A percentile compares a stretch with the other conserved stretches of the same genome.
Conservation (phyloP, 352 stramenopile genomes). For the Halophytophthora batemanensis region DNA sequence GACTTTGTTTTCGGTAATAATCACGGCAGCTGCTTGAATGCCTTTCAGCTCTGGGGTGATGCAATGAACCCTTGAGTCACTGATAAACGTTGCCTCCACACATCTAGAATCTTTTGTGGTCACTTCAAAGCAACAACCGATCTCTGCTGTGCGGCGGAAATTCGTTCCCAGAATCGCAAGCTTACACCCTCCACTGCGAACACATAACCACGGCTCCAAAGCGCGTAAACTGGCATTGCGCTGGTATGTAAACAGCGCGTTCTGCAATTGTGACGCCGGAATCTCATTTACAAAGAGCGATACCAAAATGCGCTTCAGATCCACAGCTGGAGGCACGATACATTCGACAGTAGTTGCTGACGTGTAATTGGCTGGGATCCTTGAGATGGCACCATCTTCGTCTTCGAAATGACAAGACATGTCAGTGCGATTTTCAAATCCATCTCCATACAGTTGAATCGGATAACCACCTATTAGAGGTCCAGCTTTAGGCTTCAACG, state of each 20-base stretch:
- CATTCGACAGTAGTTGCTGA: conserved; percentile 25
- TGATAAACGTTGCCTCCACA: conserved; percentile 27
- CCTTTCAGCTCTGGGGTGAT: conserved; percentile 19
- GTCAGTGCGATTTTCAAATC: conserved; percentile 19
- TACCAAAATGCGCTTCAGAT: conserved; percentile 16
- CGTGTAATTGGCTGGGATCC: conserved; percentile 7
- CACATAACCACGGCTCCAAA: conserved; percentile 45
- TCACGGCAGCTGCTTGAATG: conserved; percentile 14
- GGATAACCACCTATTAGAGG: conserved; percentile 27
- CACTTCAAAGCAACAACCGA: conserved; percentile 58
- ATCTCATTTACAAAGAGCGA: conserved; percentile 30
- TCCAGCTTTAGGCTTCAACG: conserved; percentile 32
- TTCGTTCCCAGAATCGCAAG: conserved; percentile 17
- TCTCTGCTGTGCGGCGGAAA: conserved; percentile 31
- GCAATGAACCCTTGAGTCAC: conserved; percentile 28
- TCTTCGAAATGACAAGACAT: conserved; percentile 31
- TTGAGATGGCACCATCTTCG: conserved; percentile 1
- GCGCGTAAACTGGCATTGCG: conserved; percentile 25
- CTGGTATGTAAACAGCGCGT: conserved; percentile 34
- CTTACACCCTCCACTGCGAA: conserved; percentile 35
- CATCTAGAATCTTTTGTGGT: conserved; percentile 9
- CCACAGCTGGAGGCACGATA: conserved; percentile 9
- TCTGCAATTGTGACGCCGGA: conserved; percentile 11
- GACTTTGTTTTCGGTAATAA: conserved; percentile 17
- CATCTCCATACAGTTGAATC: conserved; percentile 31